Percentiles rank a stretch among this genome's conserved stretches.
Evolutionary conservation across 2,329 filamentous ascomycete species (phyloP).

Genomic region (Kalaharituber pfeilii): DNA sequence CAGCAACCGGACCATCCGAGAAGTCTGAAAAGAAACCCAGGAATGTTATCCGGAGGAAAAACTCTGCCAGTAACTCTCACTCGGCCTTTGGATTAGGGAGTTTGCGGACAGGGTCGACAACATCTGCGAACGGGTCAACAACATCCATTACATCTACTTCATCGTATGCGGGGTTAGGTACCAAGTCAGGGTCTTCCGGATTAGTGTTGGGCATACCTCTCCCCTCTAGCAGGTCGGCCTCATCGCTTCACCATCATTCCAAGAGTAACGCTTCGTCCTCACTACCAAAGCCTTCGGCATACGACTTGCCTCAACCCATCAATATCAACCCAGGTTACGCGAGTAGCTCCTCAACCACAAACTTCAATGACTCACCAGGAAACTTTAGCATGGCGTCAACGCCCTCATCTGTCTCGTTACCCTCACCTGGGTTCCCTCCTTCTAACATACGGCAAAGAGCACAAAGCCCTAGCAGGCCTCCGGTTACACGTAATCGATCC

Average conservation of each 20-base stretch:
- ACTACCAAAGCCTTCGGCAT: constrained; percentile 1
- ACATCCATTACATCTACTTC: constrained; percentile 15
- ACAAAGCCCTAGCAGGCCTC: constrained; percentile 14
- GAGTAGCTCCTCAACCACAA: not conserved
- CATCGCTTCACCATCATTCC: constrained; percentile 9
- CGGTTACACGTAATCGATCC: constrained; percentile 13
- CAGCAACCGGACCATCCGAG: not conserved
- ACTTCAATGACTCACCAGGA: not conserved
- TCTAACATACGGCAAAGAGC: constrained; percentile 8
- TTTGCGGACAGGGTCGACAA: constrained; percentile 13
- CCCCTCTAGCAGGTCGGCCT: constrained; percentile 12
- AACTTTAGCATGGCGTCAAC: not conserved
- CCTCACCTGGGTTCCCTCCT: constrained; percentile 16
- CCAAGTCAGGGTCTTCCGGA: constrained; percentile 12
- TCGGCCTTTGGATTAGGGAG: constrained; percentile 15
- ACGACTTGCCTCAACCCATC: constrained; percentile 13
- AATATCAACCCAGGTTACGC: constrained; percentile 3
- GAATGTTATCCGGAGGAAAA: constrained; percentile 15
- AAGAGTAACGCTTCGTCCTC: constrained; percentile 7
- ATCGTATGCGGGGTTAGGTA: constrained; percentile 11
- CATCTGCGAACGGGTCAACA: constrained; percentile 16
- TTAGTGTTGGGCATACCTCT: constrained; percentile 17
- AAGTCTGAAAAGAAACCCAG: constrained; percentile 1
- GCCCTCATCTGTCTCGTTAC: constrained; percentile 12
- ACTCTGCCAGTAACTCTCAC: constrained; percentile 8